These are phyloP conservation scores for Urtica urens DNA, from an alignment of 306 rosid genomes.

Conservation along the genomic window DNA sequence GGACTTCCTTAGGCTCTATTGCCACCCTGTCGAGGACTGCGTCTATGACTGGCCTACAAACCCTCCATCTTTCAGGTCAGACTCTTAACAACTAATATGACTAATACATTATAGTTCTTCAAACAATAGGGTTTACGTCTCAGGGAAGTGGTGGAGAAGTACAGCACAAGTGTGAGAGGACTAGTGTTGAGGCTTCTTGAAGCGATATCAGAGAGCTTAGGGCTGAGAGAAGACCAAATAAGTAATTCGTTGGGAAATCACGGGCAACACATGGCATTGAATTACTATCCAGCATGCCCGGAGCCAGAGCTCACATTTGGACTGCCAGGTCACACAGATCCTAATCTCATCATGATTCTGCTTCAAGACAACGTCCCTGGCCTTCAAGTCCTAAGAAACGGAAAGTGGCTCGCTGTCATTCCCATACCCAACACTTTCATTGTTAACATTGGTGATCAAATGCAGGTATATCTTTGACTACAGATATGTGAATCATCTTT, in stretches of 20 bases:
- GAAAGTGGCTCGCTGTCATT: conserved; percentile 32
- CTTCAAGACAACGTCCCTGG: conserved; percentile 48
- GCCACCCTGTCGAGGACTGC: conserved; percentile 32
- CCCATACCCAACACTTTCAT: conserved; percentile 41
- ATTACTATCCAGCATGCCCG: conserved; percentile 46
- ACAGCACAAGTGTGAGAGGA: conserved; percentile 27
- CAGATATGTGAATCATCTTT: not conserved
- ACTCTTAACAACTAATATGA: not conserved
- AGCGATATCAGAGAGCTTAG: conserved; percentile 43
- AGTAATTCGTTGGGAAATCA: conserved; percentile 28
- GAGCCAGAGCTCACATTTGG: conserved; percentile 48
- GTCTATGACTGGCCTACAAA: conserved; percentile 40
- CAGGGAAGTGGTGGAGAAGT: conserved; percentile 27
- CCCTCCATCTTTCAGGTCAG: conserved; percentile 34
- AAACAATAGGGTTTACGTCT: too few relatives aligned
- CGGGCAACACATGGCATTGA: conserved; percentile 46
- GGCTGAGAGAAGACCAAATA: conserved; percentile 17
- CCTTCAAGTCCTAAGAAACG: conserved; percentile 34
- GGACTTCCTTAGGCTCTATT: conserved; percentile 38
- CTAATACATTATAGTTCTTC: not conserved
- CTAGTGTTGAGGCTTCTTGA: conserved; percentile 25
- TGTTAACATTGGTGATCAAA: conserved; percentile 41
- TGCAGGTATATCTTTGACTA: conserved; percentile 27
- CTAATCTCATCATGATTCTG: conserved; percentile 35
- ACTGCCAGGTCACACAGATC: conserved; percentile 39